Evolutionary conservation across 345 rosid species (phyloP).

Genomic region (Streptanthus diversifolius): DNA sequence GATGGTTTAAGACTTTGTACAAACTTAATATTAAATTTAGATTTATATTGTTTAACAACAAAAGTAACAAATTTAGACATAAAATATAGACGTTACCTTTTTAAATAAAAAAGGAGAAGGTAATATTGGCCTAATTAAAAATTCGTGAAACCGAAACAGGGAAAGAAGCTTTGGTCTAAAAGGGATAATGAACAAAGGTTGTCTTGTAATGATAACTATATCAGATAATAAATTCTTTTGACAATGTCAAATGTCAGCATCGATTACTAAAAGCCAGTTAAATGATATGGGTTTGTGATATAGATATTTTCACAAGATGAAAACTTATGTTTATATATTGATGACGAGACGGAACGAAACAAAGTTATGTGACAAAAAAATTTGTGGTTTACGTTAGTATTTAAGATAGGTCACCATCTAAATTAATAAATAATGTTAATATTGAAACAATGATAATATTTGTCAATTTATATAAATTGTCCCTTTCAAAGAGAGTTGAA

Average conservation of each 20-base stretch:
- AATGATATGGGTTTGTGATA: constrained; percentile 4
- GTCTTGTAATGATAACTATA: constrained; percentile 9
- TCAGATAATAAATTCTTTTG: neutral
- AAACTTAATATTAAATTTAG: neutral
- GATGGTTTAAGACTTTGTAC: constrained; percentile 11
- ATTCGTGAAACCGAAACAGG: neutral
- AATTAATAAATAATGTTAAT: too few species aligned
- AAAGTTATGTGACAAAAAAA: neutral
- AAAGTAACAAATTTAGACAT: neutral
- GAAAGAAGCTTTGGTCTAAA: constrained; percentile 3
- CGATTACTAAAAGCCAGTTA: constrained; percentile 11
- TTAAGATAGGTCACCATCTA: neutral
- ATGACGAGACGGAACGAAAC: neutral
- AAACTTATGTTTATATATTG: neutral
- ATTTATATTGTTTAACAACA: neutral
- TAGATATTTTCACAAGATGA: constrained; percentile 8
- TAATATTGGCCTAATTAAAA: neutral
- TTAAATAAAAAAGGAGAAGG: neutral
- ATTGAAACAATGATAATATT: too few species aligned
- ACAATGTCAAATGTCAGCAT: constrained; percentile 10
- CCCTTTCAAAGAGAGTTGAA: neutral
- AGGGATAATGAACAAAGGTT: constrained; percentile 4
- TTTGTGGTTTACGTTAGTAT: neutral
- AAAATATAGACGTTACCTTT: neutral
- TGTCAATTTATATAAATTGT: too few species aligned